Evolutionary conservation across 345 rosid genomes (phyloP).

Genomic region (Salix udensis): DNA sequence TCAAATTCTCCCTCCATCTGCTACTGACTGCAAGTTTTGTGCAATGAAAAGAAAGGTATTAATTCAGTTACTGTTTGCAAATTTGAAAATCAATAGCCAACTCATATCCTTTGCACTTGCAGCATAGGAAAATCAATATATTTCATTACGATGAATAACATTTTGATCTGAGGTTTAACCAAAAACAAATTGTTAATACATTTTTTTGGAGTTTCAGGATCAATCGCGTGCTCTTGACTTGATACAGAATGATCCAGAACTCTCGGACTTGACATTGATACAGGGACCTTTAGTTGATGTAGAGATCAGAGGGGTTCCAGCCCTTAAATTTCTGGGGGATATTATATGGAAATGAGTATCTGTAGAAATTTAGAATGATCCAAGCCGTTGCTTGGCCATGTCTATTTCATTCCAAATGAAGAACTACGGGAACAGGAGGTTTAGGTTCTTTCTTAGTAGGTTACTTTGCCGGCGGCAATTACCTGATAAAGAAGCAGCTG

Average conservation of each 20-base stretch:
- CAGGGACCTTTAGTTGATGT: conserved; percentile 86
- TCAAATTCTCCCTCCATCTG: conserved; percentile 89
- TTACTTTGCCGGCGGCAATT: neutral
- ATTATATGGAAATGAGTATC: conserved; percentile 81
- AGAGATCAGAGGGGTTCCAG: conserved; percentile 97
- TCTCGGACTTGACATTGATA: conserved; percentile 62
- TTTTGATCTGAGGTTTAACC: neutral
- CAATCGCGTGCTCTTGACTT: conserved; percentile 88
- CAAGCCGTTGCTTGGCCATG: neutral
- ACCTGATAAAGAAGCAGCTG: neutral
- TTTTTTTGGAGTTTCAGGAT: conserved; percentile 53
- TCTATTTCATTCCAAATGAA: neutral
- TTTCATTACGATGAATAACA: neutral
- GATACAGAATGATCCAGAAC: conserved; percentile 72
- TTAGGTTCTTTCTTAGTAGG: neutral
- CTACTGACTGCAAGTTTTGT: conserved; percentile 94
- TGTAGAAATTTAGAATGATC: neutral
- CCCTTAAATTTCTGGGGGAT: conserved; percentile 82
- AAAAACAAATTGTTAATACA: neutral
- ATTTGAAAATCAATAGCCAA: neutral
- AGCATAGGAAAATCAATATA: neutral
- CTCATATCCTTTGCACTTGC: neutral
- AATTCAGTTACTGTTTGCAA: neutral
- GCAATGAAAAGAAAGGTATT: conserved; percentile 91
- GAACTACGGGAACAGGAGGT: neutral